Evolutionary conservation across 176 grass and related monocot genomes (phyloP), one percentile per base, ranked within the genome.

Genomic region (Triticum urartu): DNA sequence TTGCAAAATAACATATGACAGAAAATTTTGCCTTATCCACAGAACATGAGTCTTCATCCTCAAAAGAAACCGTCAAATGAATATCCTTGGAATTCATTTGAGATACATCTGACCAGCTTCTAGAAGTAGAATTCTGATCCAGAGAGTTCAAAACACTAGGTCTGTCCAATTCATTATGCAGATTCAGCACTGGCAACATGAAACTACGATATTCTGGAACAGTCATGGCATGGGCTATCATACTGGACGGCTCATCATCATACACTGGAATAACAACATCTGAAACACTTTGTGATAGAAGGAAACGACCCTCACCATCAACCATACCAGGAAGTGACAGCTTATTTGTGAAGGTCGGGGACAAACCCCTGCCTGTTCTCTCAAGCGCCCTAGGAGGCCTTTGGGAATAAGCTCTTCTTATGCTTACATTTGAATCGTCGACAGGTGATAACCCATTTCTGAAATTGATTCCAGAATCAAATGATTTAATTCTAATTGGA

Each of bases 171-270:
- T 81, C 86, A 81, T 77, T 88, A 68, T 67, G 73, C 61, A 75
- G 64, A 68, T 91, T 80, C 38, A 86, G 36, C 64, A 61, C 34
- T 68, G 86, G 81, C 48, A 58, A 65, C 81, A 97, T 62, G 76
- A 92, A 99, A 43, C 33, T 85, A 58, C 30, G 50, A 87, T 96
- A 99, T 76, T 91, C 90, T 45, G 88, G 86, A 79, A 93, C 83
- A 84, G 89, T 92, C 90, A 99, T 86, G 64, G 97, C 92, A 83
- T 95, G 93, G 13, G 97, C 93, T 91, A 99, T 92, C 83, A 99
- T 92, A 83, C 97, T 99, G 86, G 90, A 91, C 17, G 89, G 94
- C 11, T 99, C 97, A 80, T 96, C 92, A 34, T 96, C 97, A 80
- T 96, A 95, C 82, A 99, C 79, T 89, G 93, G 91, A 91, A 99